Base-by-base conservation (phyloP, 1,284 basidiomycete genomes). In the Omphalotus olearius region DNA sequence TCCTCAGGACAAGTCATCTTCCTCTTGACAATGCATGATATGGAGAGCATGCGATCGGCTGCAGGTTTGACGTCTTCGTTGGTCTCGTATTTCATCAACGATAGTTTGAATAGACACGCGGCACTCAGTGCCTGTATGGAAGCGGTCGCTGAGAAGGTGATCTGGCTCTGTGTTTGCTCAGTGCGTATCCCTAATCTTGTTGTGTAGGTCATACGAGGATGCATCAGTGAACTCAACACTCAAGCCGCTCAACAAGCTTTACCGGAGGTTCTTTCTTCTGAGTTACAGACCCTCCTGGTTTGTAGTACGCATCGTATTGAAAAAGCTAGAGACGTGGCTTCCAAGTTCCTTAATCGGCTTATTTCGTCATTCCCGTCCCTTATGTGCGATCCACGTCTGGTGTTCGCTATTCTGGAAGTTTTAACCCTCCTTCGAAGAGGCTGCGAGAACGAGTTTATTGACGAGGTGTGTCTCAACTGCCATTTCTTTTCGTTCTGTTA, bases 301-400 rank as follows among this genome's bases (percentile, higher is more conserved):
- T 79, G 77, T 33, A 88, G 89, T 65, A 93, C 92, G 5, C 93
- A 98, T 66, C 82, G 92, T 13, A 82, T 93, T 51, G 72, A 79
- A 33, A 88, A 88, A 64, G 90, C 91, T 49, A 81, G 96, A 38
- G 85, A 89, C 36, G 78, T 92, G 18, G 91, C 96, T 0, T 79
- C 86, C 49, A 84, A 80, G 65, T 97, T 91, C 63, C 76, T 97
- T 23, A 84, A 94, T 67, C 82, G 85, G 37, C 74, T 99, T 42
- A 83, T 98, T 58, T 87, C 85, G n/a, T 91, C 90, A 1, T 97
- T 98, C 69, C 95, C 97, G 0, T 93, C 93, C 6, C 72, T 99
- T 54, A 88, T 98, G 79, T 98, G 95, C 68, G 89, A 96, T 64
- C 80, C 87, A 10, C 79, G 87, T 11, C 78, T 98, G 33, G 91